A percentile compares a stretch with the other conserved stretches of the same genome.
Conservation (phyloP, 164 flowering plant genomes). For the Umbellularia californica region DNA sequence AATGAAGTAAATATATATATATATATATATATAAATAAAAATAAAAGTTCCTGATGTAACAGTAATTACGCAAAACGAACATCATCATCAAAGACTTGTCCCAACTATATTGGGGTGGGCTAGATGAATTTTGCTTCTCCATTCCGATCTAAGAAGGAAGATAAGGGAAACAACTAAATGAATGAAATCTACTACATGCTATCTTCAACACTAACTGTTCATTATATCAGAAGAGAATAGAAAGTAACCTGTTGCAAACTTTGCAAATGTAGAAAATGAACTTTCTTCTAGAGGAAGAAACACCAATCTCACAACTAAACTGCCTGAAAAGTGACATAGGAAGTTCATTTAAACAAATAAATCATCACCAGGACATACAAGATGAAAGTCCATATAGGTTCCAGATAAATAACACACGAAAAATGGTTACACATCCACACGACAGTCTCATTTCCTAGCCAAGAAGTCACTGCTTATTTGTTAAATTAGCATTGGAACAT, state of each 20-base stretch:
- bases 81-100: too few relatives aligned
- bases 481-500: neutral
- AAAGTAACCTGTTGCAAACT: constrained; percentile 81
- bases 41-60: too few relatives aligned
- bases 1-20: too few relatives aligned
- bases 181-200: too few relatives aligned
- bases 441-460: neutral
- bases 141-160: too few relatives aligned
- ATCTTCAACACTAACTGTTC: too few relatives aligned
- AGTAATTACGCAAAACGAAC: too few relatives aligned
- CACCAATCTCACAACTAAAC: constrained; percentile 90
- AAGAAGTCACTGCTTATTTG: neutral
- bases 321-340: constrained; percentile 46
- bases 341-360: neutral
- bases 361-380: neutral
- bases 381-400: neutral
- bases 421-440: neutral
- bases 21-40: too few relatives aligned
- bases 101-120: too few relatives aligned
- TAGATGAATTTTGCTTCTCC: too few relatives aligned
- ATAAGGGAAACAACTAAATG: too few relatives aligned
- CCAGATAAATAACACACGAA: neutral
- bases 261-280: constrained; percentile 90
- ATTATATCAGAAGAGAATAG: constrained; percentile 13
- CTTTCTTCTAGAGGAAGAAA: constrained; percentile 99